Evolutionary conservation across 1,139 yeast species (phyloP).

Genomic region (Yamadazyma conglobata): DNA sequence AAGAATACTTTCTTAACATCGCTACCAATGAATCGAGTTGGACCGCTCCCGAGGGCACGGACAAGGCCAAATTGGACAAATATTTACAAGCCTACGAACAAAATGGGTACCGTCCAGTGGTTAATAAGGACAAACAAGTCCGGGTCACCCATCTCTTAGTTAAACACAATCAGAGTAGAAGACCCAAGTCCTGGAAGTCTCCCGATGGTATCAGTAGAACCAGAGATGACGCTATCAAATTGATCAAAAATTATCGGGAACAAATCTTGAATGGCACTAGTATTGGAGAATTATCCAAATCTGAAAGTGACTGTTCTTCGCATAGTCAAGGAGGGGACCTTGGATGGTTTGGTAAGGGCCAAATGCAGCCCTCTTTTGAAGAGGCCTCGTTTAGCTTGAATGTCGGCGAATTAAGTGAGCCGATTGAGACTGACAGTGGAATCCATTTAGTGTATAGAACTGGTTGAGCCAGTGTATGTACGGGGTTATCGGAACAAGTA

Average conservation of each 20-base stretch:
- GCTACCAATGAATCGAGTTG: constrained; percentile 74
- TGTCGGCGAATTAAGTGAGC: constrained; percentile 79
- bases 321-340: constrained; percentile 88
- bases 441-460: constrained; percentile 85
- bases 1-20: constrained; percentile 78
- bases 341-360: constrained; percentile 84
- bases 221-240: constrained; percentile 79
- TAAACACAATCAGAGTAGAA: constrained; percentile 78
- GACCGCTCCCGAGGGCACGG: constrained; percentile 90
- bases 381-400: constrained; percentile 78
- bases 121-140: constrained; percentile 37
- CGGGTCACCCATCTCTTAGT: constrained; percentile 65
- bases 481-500: too few relatives aligned
- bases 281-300: constrained; percentile 68
- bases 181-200: constrained; percentile 90
- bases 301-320: constrained; percentile 88
- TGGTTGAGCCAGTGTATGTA: constrained; percentile 52
- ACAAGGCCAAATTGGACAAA: constrained; percentile 52
- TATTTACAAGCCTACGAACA: constrained; percentile 49
- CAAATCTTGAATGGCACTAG: constrained; percentile 65
- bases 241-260: constrained; percentile 55
- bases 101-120: constrained; percentile 64
- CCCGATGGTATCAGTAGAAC: constrained; percentile 67
- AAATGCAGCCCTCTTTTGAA: constrained; percentile 94
- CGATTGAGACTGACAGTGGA: constrained; percentile 89